Evolutionary conservation across 441 rosid genomes (phyloP), one percentile per base, ranked within the genome.

Genomic region (Adansonia rubrostipa): DNA sequence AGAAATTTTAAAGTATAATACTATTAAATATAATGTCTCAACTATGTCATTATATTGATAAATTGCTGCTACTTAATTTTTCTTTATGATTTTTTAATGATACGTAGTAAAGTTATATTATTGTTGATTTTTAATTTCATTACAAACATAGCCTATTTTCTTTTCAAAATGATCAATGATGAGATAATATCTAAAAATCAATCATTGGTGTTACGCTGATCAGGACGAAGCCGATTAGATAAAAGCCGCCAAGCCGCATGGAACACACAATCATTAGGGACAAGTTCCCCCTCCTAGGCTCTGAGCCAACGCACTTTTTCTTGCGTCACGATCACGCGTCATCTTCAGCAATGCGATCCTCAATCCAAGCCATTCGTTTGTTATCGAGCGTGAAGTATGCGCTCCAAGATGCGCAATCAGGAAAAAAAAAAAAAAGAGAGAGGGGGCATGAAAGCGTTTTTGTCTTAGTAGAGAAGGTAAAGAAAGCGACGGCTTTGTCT

Each of bases 401-500:
- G 76, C 56, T 53, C 75, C 24, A 3, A 40, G 24, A 11, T 17
- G 15, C 28, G 65, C 51, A 19, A 24, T 17, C 22, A 4, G 33
- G 5, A 13, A 20, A 20, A 22, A 56, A 11, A 3, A 7, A 0
- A 2, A 44, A 22, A 6, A 9, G 69, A 67, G 1, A 24, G 28
- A 24, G 28, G 28, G 28, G 28, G 28, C 28, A 48, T 67, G 78
- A 51, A 60, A 64, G 22, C 24, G 11, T 9, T 4, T 17, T 78
- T 33, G 57, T 53, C 50, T 40, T 48, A 17, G n/a, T 36, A 54
- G 63, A 74, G 84, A 84, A 87, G 87, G 81, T 42, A 0, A 11
- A 61, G 87, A 84, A 77, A 82, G 85, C 77, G 87, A 85, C 81
- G 73, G 74, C 61, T 73, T 84, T 71, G 79, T 76, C 80, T 57